Evolutionary conservation across 1,284 basidiomycete genomes (phyloP).

Genomic region (Microbotryum saponariae): DNA sequence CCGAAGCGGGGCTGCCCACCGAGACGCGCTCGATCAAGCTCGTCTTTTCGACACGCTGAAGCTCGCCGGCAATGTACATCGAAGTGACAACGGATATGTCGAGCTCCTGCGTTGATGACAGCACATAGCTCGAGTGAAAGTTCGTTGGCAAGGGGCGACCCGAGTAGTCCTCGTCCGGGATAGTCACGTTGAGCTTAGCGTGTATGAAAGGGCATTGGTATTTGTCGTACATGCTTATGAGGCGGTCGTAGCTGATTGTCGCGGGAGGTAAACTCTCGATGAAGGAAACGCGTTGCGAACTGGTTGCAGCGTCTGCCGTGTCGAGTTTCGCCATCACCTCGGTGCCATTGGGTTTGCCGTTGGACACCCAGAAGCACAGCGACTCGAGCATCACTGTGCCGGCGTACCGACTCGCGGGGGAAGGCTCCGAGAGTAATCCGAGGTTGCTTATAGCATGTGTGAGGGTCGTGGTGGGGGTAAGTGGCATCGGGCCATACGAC

Average conservation of each 20-base stretch:
- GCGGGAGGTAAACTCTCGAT: constrained; percentile 24
- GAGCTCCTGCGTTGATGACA: constrained; percentile 34
- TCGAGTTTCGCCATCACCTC: constrained; percentile 13
- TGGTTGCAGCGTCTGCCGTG: constrained; percentile 6
- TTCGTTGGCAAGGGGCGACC: constrained; percentile 12
- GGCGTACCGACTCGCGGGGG: not conserved
- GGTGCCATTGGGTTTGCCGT: not conserved
- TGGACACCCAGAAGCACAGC: not conserved
- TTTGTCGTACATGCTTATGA: constrained; percentile 40
- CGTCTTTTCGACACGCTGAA: not conserved
- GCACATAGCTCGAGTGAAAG: constrained; percentile 38
- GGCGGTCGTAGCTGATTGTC: constrained; percentile 35
- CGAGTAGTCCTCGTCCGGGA: constrained; percentile 29
- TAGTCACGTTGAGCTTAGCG: constrained; percentile 39
- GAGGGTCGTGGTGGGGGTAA: constrained; percentile 22
- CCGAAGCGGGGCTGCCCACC: not conserved
- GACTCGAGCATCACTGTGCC: constrained; percentile 11
- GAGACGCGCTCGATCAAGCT: not conserved
- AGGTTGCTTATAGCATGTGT: constrained; percentile 25
- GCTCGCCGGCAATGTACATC: constrained; percentile 32
- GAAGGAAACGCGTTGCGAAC: constrained; percentile 1
- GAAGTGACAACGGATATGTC: constrained; percentile 35
- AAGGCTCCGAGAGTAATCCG: constrained; percentile 14
- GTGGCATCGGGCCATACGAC: constrained; percentile 1
- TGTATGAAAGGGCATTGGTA: constrained; percentile 44